A percentile compares a stretch with the other conserved stretches of the same genome.
phyloP scores from a whole-genome alignment of 2,329 filamentous ascomycete genomes.

The Pseudocercospora ulei region DNA sequence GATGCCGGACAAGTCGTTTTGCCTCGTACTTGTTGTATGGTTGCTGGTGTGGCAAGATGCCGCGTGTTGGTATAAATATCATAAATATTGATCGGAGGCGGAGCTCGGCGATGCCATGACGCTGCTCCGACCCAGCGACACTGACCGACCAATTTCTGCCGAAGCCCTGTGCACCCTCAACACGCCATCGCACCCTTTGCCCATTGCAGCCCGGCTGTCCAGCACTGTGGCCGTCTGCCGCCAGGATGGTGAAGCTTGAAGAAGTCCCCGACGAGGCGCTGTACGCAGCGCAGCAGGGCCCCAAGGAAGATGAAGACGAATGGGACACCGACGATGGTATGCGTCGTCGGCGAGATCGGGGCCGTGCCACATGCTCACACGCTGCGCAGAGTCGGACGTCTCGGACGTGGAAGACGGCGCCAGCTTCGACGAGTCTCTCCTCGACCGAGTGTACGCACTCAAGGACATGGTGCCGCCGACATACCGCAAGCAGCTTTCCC shows the following conservation, averaged over 20 bases:
- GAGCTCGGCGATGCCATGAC: too few relatives aligned
- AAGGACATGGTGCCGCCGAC: slow-evolving; percentile 41
- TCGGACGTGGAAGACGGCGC: slow-evolving; percentile 58
- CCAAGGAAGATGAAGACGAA: slow-evolving; percentile 59
- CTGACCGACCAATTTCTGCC: too few relatives aligned
- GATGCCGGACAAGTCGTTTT: too few relatives aligned
- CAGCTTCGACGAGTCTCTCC: slow-evolving; percentile 39
- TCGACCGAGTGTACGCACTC: slow-evolving; percentile 39
- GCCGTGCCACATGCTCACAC: slow-evolving; percentile 14
- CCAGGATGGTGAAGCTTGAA: slow-evolving; percentile 85
- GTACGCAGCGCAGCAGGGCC: slow-evolving; percentile 58
- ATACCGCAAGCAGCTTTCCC: slow-evolving; percentile 38
- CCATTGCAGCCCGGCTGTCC: not conserved
- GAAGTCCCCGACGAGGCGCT: slow-evolving; percentile 97
- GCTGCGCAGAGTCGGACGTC: slow-evolving; percentile 61
- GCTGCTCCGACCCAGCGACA: too few relatives aligned
- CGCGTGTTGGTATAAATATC: too few relatives aligned
- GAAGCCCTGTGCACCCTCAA: too few relatives aligned
- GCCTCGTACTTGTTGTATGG: not conserved
- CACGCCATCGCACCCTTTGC: not conserved
- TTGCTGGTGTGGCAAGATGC: too few relatives aligned
- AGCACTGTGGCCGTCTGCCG: not conserved
- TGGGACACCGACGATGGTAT: slow-evolving; percentile 89
- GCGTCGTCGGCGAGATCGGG: too few relatives aligned
- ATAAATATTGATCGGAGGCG: too few relatives aligned